phyloP scores from a whole-genome alignment of 768 basidiomycete genomes.

The Suillus tomentosus region DNA sequence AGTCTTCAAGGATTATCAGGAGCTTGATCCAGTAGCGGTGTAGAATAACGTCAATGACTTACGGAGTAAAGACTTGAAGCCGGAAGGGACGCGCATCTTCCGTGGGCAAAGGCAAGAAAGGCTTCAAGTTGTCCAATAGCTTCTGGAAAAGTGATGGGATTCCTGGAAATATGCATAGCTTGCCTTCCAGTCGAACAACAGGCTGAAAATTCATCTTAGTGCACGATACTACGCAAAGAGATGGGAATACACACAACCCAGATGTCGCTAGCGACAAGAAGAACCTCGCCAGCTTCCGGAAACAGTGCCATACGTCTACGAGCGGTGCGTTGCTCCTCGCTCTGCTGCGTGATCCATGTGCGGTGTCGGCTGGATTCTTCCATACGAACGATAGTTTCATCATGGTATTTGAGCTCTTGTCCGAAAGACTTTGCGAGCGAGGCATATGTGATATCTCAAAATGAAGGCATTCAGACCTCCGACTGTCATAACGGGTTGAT shows the following conservation, averaged over 20 bases:
- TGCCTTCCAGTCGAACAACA: constrained; percentile 84
- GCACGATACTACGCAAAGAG: background rate
- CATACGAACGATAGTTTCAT: constrained; percentile 80
- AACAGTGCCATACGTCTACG: constrained; percentile 90
- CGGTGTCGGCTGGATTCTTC: constrained; percentile 56
- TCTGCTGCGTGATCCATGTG: constrained; percentile 61
- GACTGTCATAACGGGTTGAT: background rate
- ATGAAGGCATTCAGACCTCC: constrained; percentile 1
- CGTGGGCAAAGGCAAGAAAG: constrained; percentile 80
- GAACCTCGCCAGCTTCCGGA: constrained; percentile 72
- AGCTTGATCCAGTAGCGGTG: background rate
- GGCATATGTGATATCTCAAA: constrained; percentile 82
- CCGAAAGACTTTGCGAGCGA: constrained; percentile 85
- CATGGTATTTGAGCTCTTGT: constrained; percentile 68
- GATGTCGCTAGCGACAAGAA: constrained; percentile 77
- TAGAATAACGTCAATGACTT: constrained; percentile 19
- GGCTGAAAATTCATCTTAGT: constrained; percentile 48
- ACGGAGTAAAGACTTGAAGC: constrained; percentile 85
- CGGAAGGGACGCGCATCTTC: constrained; percentile 70
- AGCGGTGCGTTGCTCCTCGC: constrained; percentile 73
- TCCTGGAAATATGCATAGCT: constrained; percentile 90
- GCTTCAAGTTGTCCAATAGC: constrained; percentile 74
- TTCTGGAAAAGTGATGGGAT: constrained; percentile 84
- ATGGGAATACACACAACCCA: constrained; percentile 72
- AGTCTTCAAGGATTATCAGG: constrained; percentile 36